Conservation (phyloP, 2,329 filamentous ascomycete species). For the Ceratocystiopsis brevicomis region DNA sequence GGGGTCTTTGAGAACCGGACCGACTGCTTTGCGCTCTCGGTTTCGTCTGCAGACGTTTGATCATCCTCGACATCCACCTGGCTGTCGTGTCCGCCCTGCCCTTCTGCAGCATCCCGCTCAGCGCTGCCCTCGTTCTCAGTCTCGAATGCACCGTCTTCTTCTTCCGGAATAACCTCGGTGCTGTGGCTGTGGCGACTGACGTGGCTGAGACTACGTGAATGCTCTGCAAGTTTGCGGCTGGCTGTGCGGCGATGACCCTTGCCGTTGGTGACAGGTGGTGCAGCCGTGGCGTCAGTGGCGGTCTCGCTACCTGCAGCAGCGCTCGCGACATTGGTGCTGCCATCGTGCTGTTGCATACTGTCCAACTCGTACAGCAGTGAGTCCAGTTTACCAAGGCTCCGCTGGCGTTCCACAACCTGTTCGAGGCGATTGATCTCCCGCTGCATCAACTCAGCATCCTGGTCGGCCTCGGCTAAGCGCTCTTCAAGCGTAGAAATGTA, state of each 20-base stretch:
- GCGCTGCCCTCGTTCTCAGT: conserved; percentile 7
- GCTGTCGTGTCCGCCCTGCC: neutral
- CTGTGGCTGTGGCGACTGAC: conserved; percentile 32
- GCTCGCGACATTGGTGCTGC: neutral
- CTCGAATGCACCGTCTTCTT: conserved; percentile 19
- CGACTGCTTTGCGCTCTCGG: neutral
- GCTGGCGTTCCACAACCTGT: conserved; percentile 85
- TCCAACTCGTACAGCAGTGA: conserved; percentile 84
- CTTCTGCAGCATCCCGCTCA: conserved; percentile 14
- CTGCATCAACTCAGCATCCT: conserved; percentile 92
- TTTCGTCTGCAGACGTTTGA: neutral
- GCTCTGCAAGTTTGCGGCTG: conserved; percentile 25
- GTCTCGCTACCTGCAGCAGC: neutral
- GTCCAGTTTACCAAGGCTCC: conserved; percentile 86
- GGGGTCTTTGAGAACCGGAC: no score
- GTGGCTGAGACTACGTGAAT: conserved; percentile 35
- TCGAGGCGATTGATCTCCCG: conserved; percentile 87
- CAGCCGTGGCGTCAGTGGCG: neutral
- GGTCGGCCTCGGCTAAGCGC: conserved; percentile 82
- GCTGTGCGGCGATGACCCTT: conserved; percentile 24
- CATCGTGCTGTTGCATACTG: conserved; percentile 41
- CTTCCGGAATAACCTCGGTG: conserved; percentile 35
- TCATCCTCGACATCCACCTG: neutral
- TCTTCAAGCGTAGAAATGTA: conserved; percentile 96
- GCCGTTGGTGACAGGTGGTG: conserved; percentile 17